phyloP scores from a whole-genome alignment of 495 filamentous ascomycete genomes.

The Talaromyces trachyspermus region DNA sequence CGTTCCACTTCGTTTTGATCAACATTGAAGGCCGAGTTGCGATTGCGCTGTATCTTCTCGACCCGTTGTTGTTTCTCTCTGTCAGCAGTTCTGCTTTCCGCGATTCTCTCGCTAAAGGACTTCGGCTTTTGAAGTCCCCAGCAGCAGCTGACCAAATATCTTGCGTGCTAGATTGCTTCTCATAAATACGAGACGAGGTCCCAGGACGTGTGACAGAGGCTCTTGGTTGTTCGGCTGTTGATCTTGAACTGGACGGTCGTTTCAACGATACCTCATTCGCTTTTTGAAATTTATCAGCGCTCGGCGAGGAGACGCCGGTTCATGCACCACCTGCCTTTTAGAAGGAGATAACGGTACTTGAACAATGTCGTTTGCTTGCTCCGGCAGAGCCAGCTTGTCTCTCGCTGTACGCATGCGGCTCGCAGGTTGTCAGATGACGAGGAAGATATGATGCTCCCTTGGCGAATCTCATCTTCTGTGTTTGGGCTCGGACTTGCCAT shows the following conservation, averaged over 20 bases:
- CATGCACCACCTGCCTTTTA: slow-evolving; percentile 37
- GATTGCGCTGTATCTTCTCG: slow-evolving; percentile 48
- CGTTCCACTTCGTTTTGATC: slow-evolving; percentile 57
- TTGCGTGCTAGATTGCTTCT: slow-evolving; percentile 16
- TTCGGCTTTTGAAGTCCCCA: slow-evolving; percentile 39
- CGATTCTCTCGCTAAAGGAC: slow-evolving; percentile 83
- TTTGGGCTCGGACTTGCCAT: slow-evolving; percentile 18
- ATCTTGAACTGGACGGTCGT: slow-evolving; percentile 47
- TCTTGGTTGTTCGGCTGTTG: slow-evolving; percentile 22
- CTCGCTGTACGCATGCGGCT: slow-evolving; percentile 1
- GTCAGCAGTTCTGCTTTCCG: slow-evolving; percentile 50
- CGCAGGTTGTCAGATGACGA: slow-evolving; percentile 7
- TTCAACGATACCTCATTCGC: slow-evolving; percentile 81
- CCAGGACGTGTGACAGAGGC: slow-evolving; percentile 21
- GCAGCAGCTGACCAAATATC: slow-evolving; percentile 23
- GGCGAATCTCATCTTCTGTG: slow-evolving; percentile 12
- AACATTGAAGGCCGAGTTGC: slow-evolving; percentile 68
- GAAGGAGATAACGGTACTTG: slow-evolving; percentile 81
- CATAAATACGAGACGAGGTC: not conserved
- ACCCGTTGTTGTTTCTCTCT: slow-evolving; percentile 39
- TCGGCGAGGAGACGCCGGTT: slow-evolving; percentile 70
- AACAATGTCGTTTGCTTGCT: slow-evolving; percentile 30
- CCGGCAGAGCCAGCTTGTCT: not conserved
- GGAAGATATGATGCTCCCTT: slow-evolving; percentile 16
- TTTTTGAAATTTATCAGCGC: slow-evolving; percentile 86